Conservation (phyloP, 306 rosid species). For the Malus sylvestris region DNA sequence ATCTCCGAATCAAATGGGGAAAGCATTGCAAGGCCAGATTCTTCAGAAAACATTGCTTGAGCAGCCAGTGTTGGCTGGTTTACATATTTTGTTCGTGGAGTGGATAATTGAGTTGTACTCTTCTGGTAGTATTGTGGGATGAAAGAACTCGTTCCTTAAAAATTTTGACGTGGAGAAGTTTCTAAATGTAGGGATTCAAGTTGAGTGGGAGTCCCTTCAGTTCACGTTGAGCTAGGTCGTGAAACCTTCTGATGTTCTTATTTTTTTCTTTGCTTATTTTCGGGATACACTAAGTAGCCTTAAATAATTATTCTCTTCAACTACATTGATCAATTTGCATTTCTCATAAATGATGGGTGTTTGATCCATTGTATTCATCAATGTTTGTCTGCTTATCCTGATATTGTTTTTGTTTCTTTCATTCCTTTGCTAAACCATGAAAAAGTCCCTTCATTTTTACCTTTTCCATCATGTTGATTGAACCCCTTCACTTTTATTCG, state of each 20-base stretch:
- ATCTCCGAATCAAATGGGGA: background rate
- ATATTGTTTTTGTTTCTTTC: background rate
- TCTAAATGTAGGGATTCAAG: background rate
- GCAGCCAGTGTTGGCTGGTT: background rate
- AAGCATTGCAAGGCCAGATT: background rate
- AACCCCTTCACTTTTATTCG: background rate
- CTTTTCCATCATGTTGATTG: slow-evolving; percentile 1
- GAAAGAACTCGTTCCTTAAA: background rate
- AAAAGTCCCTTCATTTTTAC: background rate
- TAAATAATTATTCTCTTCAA: background rate
- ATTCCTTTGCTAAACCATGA: background rate
- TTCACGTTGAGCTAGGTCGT: background rate
- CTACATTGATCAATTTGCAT: background rate
- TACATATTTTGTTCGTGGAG: background rate
- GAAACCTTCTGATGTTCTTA: background rate
- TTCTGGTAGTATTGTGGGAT: background rate
- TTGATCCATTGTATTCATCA: background rate
- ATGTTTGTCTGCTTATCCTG: background rate
- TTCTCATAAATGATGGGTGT: background rate
- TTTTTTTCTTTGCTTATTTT: background rate
- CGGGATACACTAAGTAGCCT: background rate
- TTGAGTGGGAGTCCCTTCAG: background rate
- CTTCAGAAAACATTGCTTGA: background rate
- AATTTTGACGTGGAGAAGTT: background rate
- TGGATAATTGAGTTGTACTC: background rate